A percentile compares a stretch with the other conserved stretches of the same genome.
Evolutionary conservation across 257 asterid genomes (phyloP).

Genomic region (Scutellaria baicalensis): DNA sequence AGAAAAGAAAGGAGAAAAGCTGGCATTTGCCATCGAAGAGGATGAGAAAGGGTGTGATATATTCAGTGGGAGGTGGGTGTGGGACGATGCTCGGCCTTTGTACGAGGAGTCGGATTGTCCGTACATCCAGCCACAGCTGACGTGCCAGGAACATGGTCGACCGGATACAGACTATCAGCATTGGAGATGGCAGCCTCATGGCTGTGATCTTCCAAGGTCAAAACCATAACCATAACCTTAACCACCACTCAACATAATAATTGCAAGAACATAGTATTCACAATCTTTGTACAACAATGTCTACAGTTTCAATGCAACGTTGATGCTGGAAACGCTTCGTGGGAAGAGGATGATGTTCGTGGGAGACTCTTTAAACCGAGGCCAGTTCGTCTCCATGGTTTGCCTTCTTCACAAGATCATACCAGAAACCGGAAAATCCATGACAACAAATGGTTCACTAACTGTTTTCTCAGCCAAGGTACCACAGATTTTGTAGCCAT

Average conservation of each 20-base stretch:
- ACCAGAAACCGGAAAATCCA: slow-evolving; percentile 63
- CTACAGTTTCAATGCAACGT: slow-evolving; percentile 64
- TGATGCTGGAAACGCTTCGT: slow-evolving; percentile 64
- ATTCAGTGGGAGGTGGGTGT: slow-evolving; percentile 77
- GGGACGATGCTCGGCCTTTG: slow-evolving; percentile 54
- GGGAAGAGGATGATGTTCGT: slow-evolving; percentile 84
- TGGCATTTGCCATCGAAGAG: slow-evolving; percentile 61
- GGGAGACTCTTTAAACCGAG: slow-evolving; percentile 86
- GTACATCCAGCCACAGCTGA: slow-evolving; percentile 87
- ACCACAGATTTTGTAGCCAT: not conserved
- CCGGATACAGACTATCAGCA: slow-evolving; percentile 73
- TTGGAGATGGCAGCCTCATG: slow-evolving; percentile 95
- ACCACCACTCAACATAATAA: no score
- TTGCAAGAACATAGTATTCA: no score
- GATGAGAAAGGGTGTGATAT: slow-evolving; percentile 53
- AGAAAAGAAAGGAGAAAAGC: slow-evolving; percentile 64
- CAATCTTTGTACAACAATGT: not conserved
- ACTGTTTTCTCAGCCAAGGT: slow-evolving; percentile 82
- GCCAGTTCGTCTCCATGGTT: slow-evolving; percentile 79
- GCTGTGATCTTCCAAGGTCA: slow-evolving; percentile 79
- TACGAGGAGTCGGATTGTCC: slow-evolving; percentile 88
- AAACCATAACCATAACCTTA: not conserved
- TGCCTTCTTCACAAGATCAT: slow-evolving; percentile 65
- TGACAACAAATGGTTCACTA: slow-evolving; percentile 48
- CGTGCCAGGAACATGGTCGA: slow-evolving; percentile 85